These are phyloP conservation scores for Rhipidocladum racemiflorum DNA, from an alignment of 176 grass and related monocot species.

Conservation along the genomic window DNA sequence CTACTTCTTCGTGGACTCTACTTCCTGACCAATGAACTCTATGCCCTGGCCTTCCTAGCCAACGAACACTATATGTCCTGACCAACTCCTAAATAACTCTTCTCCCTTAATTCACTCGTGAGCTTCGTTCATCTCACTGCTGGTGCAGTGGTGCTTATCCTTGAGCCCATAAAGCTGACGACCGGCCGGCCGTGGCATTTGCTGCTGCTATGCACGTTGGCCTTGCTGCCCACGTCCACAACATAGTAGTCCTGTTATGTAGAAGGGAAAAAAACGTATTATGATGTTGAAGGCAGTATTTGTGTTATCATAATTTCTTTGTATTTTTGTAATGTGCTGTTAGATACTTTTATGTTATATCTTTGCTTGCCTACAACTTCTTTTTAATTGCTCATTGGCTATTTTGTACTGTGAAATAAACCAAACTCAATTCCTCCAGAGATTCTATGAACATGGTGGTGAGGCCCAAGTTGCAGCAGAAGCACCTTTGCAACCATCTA, in stretches of 20 bases:
- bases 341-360: neutral
- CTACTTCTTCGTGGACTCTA: too few relatives aligned
- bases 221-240: neutral
- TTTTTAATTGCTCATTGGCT: constrained; percentile 21
- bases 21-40: neutral
- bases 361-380: constrained; percentile 4
- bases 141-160: neutral
- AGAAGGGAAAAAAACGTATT: neutral
- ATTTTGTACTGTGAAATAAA: constrained; percentile 23
- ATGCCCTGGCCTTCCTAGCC: neutral
- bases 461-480: constrained; percentile 66
- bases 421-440: constrained; percentile 42
- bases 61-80: neutral
- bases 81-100: neutral
- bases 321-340: neutral
- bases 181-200: neutral
- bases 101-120: neutral
- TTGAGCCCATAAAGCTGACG: neutral
- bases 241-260: neutral
- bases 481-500: constrained; percentile 79
- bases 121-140: neutral
- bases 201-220: neutral
- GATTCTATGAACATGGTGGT: constrained; percentile 87
- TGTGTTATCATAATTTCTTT: neutral
- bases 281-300: neutral